phyloP scores from a whole-genome alignment of 768 basidiomycete genomes.

The Phylloporus scabripes region DNA sequence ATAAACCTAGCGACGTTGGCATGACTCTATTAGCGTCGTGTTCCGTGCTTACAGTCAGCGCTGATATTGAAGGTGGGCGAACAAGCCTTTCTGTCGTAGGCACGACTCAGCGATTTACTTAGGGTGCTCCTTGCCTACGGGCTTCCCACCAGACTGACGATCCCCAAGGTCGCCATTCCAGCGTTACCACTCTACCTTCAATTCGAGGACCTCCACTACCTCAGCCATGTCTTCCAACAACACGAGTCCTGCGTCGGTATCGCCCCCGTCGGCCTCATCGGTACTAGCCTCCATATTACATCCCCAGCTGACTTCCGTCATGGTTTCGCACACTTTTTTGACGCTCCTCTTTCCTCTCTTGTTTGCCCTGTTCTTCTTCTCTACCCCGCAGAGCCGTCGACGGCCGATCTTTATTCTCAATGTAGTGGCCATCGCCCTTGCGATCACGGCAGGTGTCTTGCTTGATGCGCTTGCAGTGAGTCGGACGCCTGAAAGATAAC shows the following conservation, averaged over 20 bases:
- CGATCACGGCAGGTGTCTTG: slow-evolving; percentile 18
- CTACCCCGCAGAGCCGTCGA: slow-evolving; percentile 20
- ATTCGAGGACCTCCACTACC: not conserved
- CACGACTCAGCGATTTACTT: not conserved
- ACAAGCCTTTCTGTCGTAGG: not conserved
- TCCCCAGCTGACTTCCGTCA: slow-evolving; percentile 19
- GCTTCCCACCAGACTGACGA: not conserved
- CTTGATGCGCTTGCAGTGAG: slow-evolving; percentile 21
- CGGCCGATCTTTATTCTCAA: slow-evolving; percentile 29
- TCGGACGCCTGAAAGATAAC: not conserved
- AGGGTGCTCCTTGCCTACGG: not conserved
- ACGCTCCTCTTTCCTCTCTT: slow-evolving; percentile 29
- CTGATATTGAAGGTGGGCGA: not conserved
- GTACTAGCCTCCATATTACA: slow-evolving; percentile 9
- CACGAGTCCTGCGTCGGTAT: slow-evolving; percentile 3
- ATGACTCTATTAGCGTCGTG: not conserved
- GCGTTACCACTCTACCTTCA: not conserved
- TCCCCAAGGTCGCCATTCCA: not conserved
- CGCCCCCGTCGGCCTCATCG: not conserved
- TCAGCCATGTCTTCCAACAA: slow-evolving; percentile 12
- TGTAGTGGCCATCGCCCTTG: slow-evolving; percentile 17
- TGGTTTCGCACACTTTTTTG: slow-evolving; percentile 29
- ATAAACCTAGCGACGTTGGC: not conserved
- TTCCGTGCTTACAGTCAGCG: not conserved
- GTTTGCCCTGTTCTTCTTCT: slow-evolving; percentile 28